These are phyloP conservation scores for Coemansia sp. DNA, from an alignment of 192 early-diverging fungal species.

Conservation along the genomic window DNA sequence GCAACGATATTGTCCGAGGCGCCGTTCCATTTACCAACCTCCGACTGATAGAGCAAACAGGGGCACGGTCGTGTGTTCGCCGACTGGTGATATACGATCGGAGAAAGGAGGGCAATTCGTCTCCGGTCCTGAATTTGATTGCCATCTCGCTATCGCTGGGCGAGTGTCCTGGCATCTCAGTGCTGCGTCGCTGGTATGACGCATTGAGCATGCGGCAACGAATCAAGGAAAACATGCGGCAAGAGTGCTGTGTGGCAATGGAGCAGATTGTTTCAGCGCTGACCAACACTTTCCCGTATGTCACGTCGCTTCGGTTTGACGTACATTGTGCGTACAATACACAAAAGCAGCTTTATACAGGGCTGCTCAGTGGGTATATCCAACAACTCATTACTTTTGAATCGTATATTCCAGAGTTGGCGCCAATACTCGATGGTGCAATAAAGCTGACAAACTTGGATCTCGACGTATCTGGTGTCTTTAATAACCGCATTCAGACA, in stretches of 20 bases:
- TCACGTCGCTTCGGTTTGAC: constrained; percentile 4
- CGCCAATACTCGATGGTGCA: neutral
- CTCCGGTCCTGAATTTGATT: constrained; percentile 7
- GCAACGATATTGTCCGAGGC: neutral
- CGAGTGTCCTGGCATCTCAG: neutral
- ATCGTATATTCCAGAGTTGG: constrained; percentile 4
- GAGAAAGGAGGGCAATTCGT: neutral
- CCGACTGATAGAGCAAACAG: constrained; percentile 7
- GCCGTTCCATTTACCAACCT: constrained; percentile 1
- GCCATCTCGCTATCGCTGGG: constrained; percentile 4
- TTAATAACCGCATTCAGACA: neutral
- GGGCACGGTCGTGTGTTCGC: neutral
- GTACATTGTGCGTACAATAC: constrained; percentile 2
- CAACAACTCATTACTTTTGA: neutral
- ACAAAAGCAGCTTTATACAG: constrained; percentile 4
- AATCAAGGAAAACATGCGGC: neutral
- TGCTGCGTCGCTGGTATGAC: neutral
- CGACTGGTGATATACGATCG: constrained; percentile 4
- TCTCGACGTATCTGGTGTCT: neutral
- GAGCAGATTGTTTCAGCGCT: constrained; percentile 3
- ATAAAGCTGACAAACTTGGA: constrained; percentile 1
- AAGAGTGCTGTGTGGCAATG: neutral
- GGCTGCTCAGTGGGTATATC: neutral
- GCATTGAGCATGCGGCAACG: neutral
- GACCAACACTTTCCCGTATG: constrained; percentile 2